These are phyloP conservation scores for Acacia crassicarpa DNA, from an alignment of 306 rosid genomes.

Conservation along the genomic window DNA sequence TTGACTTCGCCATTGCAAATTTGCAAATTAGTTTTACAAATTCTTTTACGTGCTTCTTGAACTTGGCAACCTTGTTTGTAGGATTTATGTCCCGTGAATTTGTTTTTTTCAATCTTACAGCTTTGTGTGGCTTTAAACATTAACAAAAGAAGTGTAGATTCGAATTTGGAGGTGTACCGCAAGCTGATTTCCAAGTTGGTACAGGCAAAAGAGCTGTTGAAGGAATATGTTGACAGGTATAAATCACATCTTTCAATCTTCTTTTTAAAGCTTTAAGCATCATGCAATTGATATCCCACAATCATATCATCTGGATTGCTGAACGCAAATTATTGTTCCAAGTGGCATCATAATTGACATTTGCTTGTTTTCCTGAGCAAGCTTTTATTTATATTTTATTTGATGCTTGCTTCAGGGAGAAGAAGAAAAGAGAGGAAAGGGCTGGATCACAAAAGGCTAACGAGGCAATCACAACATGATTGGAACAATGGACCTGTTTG, in stretches of 20 bases:
- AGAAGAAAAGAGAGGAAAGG: constrained; percentile 86
- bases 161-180: constrained; percentile 90
- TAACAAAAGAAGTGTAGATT: constrained; percentile 78
- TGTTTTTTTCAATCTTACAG: constrained; percentile 49
- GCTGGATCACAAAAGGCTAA: constrained; percentile 63
- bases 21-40: too few relatives aligned
- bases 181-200: constrained; percentile 91
- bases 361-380: constrained; percentile 16
- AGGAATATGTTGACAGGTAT: constrained; percentile 86
- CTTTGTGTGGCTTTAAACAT: constrained; percentile 72
- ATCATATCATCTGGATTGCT: constrained; percentile 2
- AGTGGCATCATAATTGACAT: not conserved
- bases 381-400: constrained; percentile 1
- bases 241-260: constrained; percentile 29
- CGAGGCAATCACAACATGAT: constrained; percentile 69
- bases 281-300: not conserved
- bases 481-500: too few relatives aligned
- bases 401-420: constrained; percentile 71
- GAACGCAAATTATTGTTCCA: constrained; percentile 5
- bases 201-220: constrained; percentile 91
- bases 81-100: constrained; percentile 16
- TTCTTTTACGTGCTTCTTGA: constrained; percentile 5
- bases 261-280: not conserved
- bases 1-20: constrained; percentile 14
- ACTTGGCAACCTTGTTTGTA: not conserved